These are phyloP conservation scores for Marvania coccoides DNA, from an alignment of 139 green algal genomes.

Conservation along the genomic window DNA sequence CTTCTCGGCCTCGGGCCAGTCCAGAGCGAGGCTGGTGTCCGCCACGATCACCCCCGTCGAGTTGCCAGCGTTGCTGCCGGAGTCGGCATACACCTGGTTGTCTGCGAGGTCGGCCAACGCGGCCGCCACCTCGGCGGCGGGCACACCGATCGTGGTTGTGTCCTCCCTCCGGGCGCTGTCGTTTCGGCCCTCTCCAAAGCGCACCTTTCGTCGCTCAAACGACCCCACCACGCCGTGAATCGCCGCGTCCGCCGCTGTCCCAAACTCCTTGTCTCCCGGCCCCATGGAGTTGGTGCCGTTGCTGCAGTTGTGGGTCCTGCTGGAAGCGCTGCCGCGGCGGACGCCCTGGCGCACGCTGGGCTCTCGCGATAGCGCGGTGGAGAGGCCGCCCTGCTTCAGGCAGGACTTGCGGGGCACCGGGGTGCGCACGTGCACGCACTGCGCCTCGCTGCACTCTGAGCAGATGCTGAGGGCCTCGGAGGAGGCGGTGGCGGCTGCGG, in stretches of 20 bases:
- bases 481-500: no score
- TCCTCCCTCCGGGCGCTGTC: neutral
- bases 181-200: neutral
- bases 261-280: neutral
- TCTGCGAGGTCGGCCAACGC: neutral
- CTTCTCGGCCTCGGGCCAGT: neutral
- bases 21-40: neutral
- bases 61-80: neutral
- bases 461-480: no score
- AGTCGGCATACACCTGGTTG: neutral
- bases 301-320: no score
- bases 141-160: neutral
- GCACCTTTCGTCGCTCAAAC: neutral
- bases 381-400: conserved; percentile 5
- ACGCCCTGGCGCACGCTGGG: neutral
- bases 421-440: no score
- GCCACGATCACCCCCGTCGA: neutral
- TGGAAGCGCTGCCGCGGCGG: neutral
- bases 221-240: neutral
- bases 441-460: no score
- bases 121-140: neutral
- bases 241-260: neutral
- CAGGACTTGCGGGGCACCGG: no score
- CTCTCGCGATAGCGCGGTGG: conserved; percentile 8
- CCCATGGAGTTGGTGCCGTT: neutral